phyloP scores from a whole-genome alignment of 2,329 filamentous ascomycete species.

The Calcarisporium arbuscula region DNA sequence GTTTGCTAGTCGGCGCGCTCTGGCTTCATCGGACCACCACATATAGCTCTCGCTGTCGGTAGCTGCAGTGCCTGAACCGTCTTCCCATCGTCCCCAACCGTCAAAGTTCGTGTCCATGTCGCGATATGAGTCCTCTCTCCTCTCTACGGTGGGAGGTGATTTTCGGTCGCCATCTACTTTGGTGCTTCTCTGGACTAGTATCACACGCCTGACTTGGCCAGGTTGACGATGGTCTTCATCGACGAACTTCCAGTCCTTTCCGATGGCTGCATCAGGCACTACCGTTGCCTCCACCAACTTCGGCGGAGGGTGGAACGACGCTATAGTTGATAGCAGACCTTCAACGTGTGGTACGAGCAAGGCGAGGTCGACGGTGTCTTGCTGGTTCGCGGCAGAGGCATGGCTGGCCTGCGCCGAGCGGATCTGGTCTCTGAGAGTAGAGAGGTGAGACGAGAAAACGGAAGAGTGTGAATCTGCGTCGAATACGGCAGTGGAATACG shows the following conservation, averaged over 20 bases:
- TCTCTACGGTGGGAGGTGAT: no score
- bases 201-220: conserved; percentile 25
- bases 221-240: conserved; percentile 21
- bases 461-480: conserved; percentile 10
- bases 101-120: no score
- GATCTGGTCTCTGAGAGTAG: conserved; percentile 30
- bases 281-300: conserved; percentile 36
- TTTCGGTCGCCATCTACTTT: no score
- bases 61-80: conserved; percentile 10
- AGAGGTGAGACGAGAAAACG: conserved; percentile 29
- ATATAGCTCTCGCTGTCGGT: conserved; percentile 13
- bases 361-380: conserved; percentile 32
- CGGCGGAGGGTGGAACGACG: conserved; percentile 22
- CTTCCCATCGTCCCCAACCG: conserved; percentile 40
- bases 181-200: conserved; percentile 19
- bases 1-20: conserved; percentile 38
- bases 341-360: conserved; percentile 35
- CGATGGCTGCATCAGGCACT: conserved; percentile 36
- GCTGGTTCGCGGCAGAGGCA: conserved; percentile 25
- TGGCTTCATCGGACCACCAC: conserved; percentile 42
- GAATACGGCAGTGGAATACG: conserved; percentile 4
- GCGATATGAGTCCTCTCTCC: no score
- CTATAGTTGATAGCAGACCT: conserved; percentile 33
- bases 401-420: conserved; percentile 24
- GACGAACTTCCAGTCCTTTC: conserved; percentile 26